Conservation (phyloP, 140 eudicot species). For the Erigeron philadelphicus region DNA sequence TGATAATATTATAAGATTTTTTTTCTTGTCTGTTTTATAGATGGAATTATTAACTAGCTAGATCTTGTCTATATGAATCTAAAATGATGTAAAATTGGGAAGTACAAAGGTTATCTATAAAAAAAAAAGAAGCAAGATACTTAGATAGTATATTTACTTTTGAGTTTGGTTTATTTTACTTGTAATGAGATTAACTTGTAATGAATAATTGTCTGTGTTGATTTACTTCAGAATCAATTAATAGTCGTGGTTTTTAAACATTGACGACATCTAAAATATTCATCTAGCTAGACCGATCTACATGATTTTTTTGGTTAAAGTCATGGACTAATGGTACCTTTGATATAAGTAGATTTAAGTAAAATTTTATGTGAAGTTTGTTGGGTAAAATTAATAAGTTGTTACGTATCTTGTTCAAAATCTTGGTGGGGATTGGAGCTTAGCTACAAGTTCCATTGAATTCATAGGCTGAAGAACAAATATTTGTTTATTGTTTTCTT, state of each 20-base stretch:
- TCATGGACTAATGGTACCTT: background rate
- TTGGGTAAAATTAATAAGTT: background rate
- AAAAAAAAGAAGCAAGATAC: conserved; percentile 1
- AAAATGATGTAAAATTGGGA: background rate
- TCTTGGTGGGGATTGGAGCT: conserved; percentile 36
- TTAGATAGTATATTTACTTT: background rate
- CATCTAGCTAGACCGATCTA: conserved; percentile 17
- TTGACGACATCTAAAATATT: background rate
- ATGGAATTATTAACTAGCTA: background rate
- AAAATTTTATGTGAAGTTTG: background rate
- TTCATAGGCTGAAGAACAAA: conserved; percentile 18
- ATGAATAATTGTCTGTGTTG: background rate
- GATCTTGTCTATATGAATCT: conserved; percentile 29
- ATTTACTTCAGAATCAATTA: conserved; percentile 6
- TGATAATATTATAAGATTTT: background rate
- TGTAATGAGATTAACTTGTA: background rate
- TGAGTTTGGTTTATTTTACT: background rate
- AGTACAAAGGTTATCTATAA: background rate
- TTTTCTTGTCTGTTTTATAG: background rate
- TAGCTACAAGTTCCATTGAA: conserved; percentile 24
- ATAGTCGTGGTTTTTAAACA: background rate
- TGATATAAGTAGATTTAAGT: background rate
- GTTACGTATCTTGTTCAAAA: conserved; percentile 14
- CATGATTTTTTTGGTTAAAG: conserved; percentile 1
- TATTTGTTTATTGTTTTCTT: conserved; percentile 16